Conservation (phyloP, 2,329 filamentous ascomycete genomes). For the Xylaria hypoxylon region DNA sequence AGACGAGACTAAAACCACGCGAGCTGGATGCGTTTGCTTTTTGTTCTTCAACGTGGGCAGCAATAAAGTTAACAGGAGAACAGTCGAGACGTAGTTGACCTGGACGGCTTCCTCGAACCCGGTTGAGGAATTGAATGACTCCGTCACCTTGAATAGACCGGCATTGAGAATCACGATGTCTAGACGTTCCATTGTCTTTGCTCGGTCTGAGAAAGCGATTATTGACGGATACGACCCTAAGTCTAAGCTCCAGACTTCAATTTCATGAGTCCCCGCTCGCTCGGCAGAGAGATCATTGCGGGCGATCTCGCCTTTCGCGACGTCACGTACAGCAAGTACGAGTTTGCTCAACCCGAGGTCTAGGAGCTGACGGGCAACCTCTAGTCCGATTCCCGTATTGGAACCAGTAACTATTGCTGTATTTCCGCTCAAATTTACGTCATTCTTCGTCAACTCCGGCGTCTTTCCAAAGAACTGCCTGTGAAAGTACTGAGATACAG, state of each 20-base stretch:
- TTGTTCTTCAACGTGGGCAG: conserved; percentile 57
- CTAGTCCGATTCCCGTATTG: conserved; percentile 51
- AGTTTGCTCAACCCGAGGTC: conserved; percentile 47
- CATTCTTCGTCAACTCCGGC: not conserved
- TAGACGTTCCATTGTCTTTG: conserved; percentile 49
- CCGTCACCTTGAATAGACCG: conserved; percentile 44
- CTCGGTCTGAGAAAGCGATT: conserved; percentile 51
- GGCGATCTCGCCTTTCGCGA: conserved; percentile 45
- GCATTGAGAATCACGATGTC: conserved; percentile 56
- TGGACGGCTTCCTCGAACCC: conserved; percentile 58
- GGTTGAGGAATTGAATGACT: conserved; percentile 41
- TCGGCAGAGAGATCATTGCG: not conserved
- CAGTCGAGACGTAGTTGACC: conserved; percentile 63
- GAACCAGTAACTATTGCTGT: conserved; percentile 50
- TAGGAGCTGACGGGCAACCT: conserved; percentile 50
- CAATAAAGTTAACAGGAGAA: conserved; percentile 59
- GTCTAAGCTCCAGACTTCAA: conserved; percentile 58
- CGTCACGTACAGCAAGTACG: conserved; percentile 51
- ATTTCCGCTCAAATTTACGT: conserved; percentile 9
- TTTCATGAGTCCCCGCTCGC: not conserved
- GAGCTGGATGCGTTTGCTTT: not conserved
- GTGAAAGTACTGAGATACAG: conserved; percentile 15
- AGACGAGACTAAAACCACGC: conserved; percentile 45
- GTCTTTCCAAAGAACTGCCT: conserved; percentile 28
- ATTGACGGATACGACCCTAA: conserved; percentile 55